A percentile compares a stretch with the other conserved stretches of the same genome.
phyloP scores from a whole-genome alignment of 202 grass and related monocot species.

The Brachypodium distachyon region DNA sequence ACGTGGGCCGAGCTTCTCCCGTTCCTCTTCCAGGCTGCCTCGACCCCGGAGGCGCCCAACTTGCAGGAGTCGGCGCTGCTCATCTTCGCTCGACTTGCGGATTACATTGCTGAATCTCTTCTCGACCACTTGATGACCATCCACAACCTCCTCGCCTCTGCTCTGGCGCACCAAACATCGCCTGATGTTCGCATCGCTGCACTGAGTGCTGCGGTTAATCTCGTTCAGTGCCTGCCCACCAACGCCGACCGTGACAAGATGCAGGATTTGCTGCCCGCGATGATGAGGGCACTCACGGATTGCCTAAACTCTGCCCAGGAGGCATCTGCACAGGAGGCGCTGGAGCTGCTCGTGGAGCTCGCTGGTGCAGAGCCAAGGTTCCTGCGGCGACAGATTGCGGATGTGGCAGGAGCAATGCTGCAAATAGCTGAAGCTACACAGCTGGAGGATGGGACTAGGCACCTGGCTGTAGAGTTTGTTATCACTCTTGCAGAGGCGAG shows the following conservation, averaged over 20 bases:
- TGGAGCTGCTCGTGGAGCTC: conserved; percentile 88
- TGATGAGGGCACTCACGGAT: conserved; percentile 91
- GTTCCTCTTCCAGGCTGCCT: conserved; percentile 72
- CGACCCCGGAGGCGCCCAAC: conserved; percentile 40
- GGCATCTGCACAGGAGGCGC: conserved; percentile 78
- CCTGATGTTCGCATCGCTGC: conserved; percentile 84
- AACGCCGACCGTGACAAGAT: conserved; percentile 69
- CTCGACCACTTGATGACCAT: conserved; percentile 74
- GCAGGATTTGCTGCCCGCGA: conserved; percentile 82
- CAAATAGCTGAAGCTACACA: conserved; percentile 70
- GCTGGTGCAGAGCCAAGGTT: conserved; percentile 83
- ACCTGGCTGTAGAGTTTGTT: conserved; percentile 89
- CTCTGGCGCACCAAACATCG: conserved; percentile 60
- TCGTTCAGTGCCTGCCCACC: conserved; percentile 71
- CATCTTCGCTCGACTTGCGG: conserved; percentile 64
- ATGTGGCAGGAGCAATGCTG: conserved; percentile 90
- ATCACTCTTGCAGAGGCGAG: conserved; percentile 90
- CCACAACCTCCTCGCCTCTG: conserved; percentile 58
- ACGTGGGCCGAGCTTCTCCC: conserved; percentile 79
- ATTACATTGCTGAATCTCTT: conserved; percentile 73
- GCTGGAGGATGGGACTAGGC: conserved; percentile 85
- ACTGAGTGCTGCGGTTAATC: conserved; percentile 60
- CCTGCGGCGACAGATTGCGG: conserved; percentile 66
- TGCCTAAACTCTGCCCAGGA: conserved; percentile 85
- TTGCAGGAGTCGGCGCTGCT: conserved; percentile 86